Conservation (phyloP, 169 alveolate genomes). For the Toxoplasma gondii region DNA sequence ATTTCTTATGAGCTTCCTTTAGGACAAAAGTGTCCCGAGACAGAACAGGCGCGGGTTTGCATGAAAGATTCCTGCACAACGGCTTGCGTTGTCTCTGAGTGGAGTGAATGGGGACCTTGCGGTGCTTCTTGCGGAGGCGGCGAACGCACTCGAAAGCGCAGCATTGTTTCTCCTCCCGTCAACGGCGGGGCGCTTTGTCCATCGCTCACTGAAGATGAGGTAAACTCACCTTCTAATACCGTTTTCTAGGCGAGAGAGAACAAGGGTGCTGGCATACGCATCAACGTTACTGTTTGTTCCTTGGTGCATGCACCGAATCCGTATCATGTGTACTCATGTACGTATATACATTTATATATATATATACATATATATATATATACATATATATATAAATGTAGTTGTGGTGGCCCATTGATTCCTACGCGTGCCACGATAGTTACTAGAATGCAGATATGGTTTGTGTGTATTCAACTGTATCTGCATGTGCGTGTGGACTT, state of each 20-base stretch:
- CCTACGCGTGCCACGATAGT: not conserved
- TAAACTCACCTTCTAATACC: not conserved
- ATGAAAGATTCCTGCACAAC: constrained; percentile 61
- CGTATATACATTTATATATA: no score
- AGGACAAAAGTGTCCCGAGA: constrained; percentile 62
- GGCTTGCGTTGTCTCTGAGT: constrained; percentile 71
- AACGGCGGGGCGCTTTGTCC: constrained; percentile 74
- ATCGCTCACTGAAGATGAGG: constrained; percentile 35
- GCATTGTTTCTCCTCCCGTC: constrained; percentile 67
- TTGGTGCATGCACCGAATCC: no score
- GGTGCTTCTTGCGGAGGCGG: constrained; percentile 76
- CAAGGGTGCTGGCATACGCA: no score
- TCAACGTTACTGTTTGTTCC: no score
- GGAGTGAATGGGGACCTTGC: constrained; percentile 75
- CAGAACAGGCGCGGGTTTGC: constrained; percentile 55
- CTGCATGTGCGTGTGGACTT: not conserved
- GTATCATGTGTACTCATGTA: no score
- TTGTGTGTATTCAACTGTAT: not conserved
- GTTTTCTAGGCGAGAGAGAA: no score
- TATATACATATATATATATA: not conserved
- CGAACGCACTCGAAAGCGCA: constrained; percentile 71
- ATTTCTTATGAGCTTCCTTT: not conserved
- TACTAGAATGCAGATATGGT: not conserved
- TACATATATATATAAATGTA: not conserved
- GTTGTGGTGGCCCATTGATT: no score